Evolutionary conservation across 1,139 yeast species (phyloP), one percentile per base, ranked within the genome.

Genomic region (Pichia sp.): DNA sequence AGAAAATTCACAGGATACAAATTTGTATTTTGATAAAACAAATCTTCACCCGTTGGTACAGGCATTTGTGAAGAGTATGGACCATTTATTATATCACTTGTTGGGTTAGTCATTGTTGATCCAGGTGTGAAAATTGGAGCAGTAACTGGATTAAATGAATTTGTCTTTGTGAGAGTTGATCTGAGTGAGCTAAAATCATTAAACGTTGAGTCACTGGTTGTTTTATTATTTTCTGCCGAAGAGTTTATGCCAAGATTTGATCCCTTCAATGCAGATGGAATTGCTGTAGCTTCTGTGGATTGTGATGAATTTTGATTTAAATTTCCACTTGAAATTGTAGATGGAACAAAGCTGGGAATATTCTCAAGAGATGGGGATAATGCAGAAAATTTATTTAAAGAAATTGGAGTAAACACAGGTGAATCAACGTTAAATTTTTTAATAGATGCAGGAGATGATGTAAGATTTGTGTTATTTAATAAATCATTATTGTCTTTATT

Each of bases 1-100:
- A 89, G 96, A 57, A 86, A 85, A 55, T 88, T 91, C 37, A 87
- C 66, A 2, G 95, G 91, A 52, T 69, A 81, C 35, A 63, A 39
- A 30, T 56, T 50, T 1, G 61, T 54, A 21, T 56, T 57, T 42
- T 54, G 60, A 41, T 50, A 60, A 40, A 56, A 60, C 6, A 54
- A 50, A 6, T 53, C 60, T 27, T 55, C 60, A 10, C 42, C 46
- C 5, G 43, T 25, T 18, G 45, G 40, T 33, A 40, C 48, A 5
- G 41, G 40, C 11, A 29, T 38, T 6, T 32, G 25, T 26, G 24
- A 7, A 14, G 16, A 37, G 15, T 31, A 26, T 24, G 38, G n/a
- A 26, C 35, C 16, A 14, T 33, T 35, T 6, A 38, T 27, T 1
- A 33, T 31, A 19, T 35, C 40, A 28, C 24, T 30, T 15, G 38